A percentile compares a stretch with the other conserved stretches of the same genome.
phyloP scores from a whole-genome alignment of 768 basidiomycete species.

The Amylocystis lapponica region DNA sequence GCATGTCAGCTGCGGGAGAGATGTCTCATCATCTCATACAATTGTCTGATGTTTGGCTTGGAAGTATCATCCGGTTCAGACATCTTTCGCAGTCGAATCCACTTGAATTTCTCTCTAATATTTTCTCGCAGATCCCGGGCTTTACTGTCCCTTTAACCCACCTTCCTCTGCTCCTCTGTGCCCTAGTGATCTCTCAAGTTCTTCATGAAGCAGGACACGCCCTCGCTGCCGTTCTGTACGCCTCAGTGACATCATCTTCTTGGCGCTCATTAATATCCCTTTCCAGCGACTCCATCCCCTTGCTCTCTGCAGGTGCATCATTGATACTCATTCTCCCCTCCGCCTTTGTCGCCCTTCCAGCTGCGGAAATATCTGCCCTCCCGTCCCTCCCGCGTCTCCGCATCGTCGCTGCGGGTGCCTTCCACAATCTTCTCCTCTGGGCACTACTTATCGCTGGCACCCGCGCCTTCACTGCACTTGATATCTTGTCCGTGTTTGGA shows the following conservation, averaged over 20 bases:
- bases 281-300: slow-evolving; percentile 56
- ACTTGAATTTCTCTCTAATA: not conserved
- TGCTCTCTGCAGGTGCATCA: slow-evolving; percentile 55
- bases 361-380: slow-evolving; percentile 17
- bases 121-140: slow-evolving; percentile 62
- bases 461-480: slow-evolving; percentile 16
- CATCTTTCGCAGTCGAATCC: not conserved
- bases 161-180: slow-evolving; percentile 56
- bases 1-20: not conserved
- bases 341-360: slow-evolving; percentile 65
- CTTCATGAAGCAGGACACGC: slow-evolving; percentile 82
- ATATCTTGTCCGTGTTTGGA: slow-evolving; percentile 24
- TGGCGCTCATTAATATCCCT: not conserved
- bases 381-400: slow-evolving; percentile 41
- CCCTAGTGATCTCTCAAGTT: slow-evolving; percentile 60
- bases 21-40: not conserved
- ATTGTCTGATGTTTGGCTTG: too few relatives aligned
- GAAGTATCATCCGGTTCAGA: too few relatives aligned
- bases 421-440: slow-evolving; percentile 69
- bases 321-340: slow-evolving; percentile 65
- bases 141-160: slow-evolving; percentile 73
- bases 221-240: slow-evolving; percentile 68
- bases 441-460: slow-evolving; percentile 35
- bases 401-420: slow-evolving; percentile 68
- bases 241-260: slow-evolving; percentile 1